Evolutionary conservation across 768 basidiomycete species (phyloP).

Genomic region (Pilatotrama ljubarskyi): DNA sequence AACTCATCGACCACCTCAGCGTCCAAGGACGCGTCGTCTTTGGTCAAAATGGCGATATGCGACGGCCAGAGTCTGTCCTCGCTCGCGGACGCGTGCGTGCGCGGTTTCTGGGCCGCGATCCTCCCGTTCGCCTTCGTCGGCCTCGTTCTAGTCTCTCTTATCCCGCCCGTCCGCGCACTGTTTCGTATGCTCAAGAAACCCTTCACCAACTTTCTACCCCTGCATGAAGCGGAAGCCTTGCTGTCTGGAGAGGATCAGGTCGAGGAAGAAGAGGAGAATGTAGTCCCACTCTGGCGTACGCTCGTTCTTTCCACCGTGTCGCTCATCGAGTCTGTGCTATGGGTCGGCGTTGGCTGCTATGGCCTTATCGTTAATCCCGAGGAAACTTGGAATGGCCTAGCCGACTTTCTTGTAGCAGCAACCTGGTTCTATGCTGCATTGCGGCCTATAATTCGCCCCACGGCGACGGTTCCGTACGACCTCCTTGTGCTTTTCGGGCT

Average conservation of each 20-base stretch:
- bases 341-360: constrained; percentile 64
- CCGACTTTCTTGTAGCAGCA: constrained; percentile 48
- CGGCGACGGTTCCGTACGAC: constrained; percentile 61
- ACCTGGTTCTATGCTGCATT: constrained; percentile 69
- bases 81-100: constrained; percentile 28
- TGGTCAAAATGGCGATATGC: constrained; percentile 12
- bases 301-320: constrained; percentile 56
- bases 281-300: constrained; percentile 59
- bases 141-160: constrained; percentile 16
- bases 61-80: constrained; percentile 12
- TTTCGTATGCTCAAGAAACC: constrained; percentile 16
- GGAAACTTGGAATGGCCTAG: constrained; percentile 36
- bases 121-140: constrained; percentile 28
- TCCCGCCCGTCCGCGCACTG: constrained; percentile 18
- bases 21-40: not conserved
- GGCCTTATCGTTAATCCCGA: constrained; percentile 37
- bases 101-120: constrained; percentile 31
- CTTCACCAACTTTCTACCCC: constrained; percentile 28
- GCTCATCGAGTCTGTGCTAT: constrained; percentile 54
- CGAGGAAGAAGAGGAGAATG: constrained; percentile 3
- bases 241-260: constrained; percentile 10
- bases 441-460: constrained; percentile 53
- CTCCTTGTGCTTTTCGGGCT: constrained; percentile 58
- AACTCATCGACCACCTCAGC: not conserved
- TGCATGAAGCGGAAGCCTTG: constrained; percentile 32